phyloP scores from a whole-genome alignment of 306 rosid genomes.

The Bauhinia variegata region DNA sequence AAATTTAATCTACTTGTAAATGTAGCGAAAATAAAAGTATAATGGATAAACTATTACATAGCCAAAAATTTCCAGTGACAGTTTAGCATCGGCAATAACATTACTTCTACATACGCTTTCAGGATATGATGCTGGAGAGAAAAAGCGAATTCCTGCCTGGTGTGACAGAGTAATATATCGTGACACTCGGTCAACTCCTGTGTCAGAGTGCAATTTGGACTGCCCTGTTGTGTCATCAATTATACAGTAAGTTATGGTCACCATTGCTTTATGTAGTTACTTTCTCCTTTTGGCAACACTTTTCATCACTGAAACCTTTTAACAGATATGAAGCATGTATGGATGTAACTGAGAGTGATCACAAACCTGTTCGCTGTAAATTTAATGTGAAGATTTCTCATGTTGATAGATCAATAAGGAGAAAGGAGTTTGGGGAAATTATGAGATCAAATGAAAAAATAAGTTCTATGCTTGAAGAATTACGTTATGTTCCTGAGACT shows the following conservation, averaged over 20 bases:
- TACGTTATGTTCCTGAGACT: constrained; percentile 68
- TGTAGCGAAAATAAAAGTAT: neutral
- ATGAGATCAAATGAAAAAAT: constrained; percentile 67
- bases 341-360: constrained; percentile 99
- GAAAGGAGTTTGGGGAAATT: constrained; percentile 79
- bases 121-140: constrained; percentile 99
- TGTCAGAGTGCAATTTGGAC: constrained; percentile 69
- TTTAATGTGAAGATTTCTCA: constrained; percentile 72
- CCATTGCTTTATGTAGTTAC: constrained; percentile 18
- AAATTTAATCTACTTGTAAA: neutral
- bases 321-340: constrained; percentile 93
- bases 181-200: constrained; percentile 68
- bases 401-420: constrained; percentile 85
- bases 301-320: constrained; percentile 37
- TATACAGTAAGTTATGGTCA: constrained; percentile 66
- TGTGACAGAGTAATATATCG: constrained; percentile 98
- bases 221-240: constrained; percentile 90
- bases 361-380: constrained; percentile 96
- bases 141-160: constrained; percentile 99
- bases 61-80: neutral
- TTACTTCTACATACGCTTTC: constrained; percentile 33
- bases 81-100: neutral
- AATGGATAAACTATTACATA: neutral
- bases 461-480: constrained; percentile 64
- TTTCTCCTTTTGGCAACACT: constrained; percentile 15